phyloP scores from a whole-genome alignment of 1,284 basidiomycete genomes.

The Cryptococcus hybrid region DNA sequence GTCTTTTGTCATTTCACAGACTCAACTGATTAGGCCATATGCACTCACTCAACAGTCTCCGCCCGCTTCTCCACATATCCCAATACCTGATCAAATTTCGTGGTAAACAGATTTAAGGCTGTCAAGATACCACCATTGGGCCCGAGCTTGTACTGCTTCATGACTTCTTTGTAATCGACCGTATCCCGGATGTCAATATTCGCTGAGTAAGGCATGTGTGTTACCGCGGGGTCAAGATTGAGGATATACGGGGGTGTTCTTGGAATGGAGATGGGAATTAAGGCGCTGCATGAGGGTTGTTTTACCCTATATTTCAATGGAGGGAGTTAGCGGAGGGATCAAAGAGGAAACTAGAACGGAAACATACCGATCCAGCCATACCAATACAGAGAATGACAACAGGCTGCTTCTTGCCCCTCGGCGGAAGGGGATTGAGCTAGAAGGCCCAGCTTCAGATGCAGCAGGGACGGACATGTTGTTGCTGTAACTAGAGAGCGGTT shows the following conservation, averaged over 20 bases:
- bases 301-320: constrained; percentile 65
- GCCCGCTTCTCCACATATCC: constrained; percentile 88
- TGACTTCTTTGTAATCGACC: constrained; percentile 95
- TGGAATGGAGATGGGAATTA: constrained; percentile 75
- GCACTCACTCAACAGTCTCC: constrained; percentile 75
- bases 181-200: constrained; percentile 99
- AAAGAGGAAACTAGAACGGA: not conserved
- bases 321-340: not conserved
- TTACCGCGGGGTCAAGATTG: constrained; percentile 96
- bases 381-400: constrained; percentile 77
- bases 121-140: constrained; percentile 98
- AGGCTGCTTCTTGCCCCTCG: constrained; percentile 58
- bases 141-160: constrained; percentile 99
- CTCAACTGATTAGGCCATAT: not conserved
- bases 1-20: not conserved
- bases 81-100: constrained; percentile 98
- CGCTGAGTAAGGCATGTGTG: constrained; percentile 83
- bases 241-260: constrained; percentile 76
- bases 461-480: too few species aligned
- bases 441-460: not conserved
- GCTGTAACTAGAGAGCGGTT: too few species aligned
- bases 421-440: not conserved
- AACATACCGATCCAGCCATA: constrained; percentile 50
- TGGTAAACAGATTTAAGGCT: constrained; percentile 95
- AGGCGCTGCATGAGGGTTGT: constrained; percentile 95